These are phyloP conservation scores for Fragosphaeria purpurea DNA, from an alignment of 2,329 filamentous ascomycete genomes.

Conservation along the genomic window DNA sequence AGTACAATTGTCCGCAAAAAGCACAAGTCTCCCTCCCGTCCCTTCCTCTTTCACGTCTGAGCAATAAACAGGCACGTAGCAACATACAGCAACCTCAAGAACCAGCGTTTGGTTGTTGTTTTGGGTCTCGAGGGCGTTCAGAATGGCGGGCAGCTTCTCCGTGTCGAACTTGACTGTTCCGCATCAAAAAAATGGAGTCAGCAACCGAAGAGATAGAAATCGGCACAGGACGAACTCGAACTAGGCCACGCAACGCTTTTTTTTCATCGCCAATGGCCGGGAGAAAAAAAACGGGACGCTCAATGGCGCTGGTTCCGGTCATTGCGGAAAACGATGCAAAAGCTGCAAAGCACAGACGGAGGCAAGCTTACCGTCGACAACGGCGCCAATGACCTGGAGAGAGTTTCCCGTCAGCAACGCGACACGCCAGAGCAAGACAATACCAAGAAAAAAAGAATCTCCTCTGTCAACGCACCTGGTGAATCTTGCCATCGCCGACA, in stretches of 20 bases:
- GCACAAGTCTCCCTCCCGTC: too few species aligned
- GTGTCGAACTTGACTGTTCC: conserved; percentile 85
- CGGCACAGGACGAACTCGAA: too few species aligned
- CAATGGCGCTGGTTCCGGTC: neutral
- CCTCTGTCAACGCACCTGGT: conserved; percentile 43
- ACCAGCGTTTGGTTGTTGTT: conserved; percentile 93
- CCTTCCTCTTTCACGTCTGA: too few species aligned
- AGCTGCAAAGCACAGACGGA: neutral
- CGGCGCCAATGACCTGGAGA: conserved; percentile 87
- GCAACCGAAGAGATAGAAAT: conserved; percentile 2
- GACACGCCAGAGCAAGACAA: neutral
- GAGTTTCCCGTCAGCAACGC: conserved; percentile 25
- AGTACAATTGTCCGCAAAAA: too few species aligned
- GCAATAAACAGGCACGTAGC: conserved; percentile 4
- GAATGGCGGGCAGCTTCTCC: conserved; percentile 88
- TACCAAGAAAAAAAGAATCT: conserved; percentile 2
- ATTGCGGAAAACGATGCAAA: neutral
- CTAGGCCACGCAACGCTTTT: too few species aligned
- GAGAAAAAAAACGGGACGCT: neutral
- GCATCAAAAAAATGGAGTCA: conserved; percentile 10
- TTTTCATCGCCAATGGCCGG: too few species aligned
- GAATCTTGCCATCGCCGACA: conserved; percentile 56
- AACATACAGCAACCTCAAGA: conserved; percentile 85
- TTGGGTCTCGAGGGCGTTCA: conserved; percentile 86
- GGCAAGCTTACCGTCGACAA: conserved; percentile 75